Evolutionary conservation across 805 yeast genomes (phyloP).

Genomic region (Maudiozyma serrabonitensis): DNA sequence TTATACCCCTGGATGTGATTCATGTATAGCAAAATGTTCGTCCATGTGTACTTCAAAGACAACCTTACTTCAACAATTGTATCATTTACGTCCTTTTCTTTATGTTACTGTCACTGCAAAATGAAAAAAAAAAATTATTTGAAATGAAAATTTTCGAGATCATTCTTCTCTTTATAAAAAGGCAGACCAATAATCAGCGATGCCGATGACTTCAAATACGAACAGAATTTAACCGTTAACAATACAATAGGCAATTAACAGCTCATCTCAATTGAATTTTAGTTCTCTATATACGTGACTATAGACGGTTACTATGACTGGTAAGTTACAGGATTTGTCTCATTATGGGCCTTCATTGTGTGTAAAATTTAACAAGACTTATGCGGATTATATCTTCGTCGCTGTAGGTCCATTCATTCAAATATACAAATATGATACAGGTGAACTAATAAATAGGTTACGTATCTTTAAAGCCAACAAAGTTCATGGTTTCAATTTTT

Average conservation of each 20-base stretch:
- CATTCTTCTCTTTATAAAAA: constrained; percentile 3
- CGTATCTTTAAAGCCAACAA: constrained; percentile 62
- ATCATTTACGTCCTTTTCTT: too few species aligned
- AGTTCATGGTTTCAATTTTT: constrained; percentile 62
- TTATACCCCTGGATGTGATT: too few species aligned
- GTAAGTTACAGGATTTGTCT: constrained; percentile 12
- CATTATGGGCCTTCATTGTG: constrained; percentile 65
- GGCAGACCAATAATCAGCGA: constrained; percentile 28
- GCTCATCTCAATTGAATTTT: too few species aligned
- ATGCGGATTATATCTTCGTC: constrained; percentile 34
- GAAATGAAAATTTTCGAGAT: too few species aligned
- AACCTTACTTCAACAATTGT: too few species aligned
- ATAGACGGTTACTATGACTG: constrained; percentile 7
- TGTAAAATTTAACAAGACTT: constrained; percentile 32
- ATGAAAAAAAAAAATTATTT: too few species aligned
- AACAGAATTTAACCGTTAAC: neutral
- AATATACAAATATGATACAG: constrained; percentile 38
- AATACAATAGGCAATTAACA: too few species aligned
- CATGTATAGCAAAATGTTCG: too few species aligned
- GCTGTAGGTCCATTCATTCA: constrained; percentile 68
- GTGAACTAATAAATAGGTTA: constrained; percentile 30
- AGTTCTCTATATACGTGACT: too few species aligned
- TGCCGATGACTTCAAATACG: neutral
- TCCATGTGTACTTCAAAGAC: too few species aligned
- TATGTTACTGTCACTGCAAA: too few species aligned